Conservation (phyloP, 2,329 filamentous ascomycete species). For the Pyricularia sp. region DNA sequence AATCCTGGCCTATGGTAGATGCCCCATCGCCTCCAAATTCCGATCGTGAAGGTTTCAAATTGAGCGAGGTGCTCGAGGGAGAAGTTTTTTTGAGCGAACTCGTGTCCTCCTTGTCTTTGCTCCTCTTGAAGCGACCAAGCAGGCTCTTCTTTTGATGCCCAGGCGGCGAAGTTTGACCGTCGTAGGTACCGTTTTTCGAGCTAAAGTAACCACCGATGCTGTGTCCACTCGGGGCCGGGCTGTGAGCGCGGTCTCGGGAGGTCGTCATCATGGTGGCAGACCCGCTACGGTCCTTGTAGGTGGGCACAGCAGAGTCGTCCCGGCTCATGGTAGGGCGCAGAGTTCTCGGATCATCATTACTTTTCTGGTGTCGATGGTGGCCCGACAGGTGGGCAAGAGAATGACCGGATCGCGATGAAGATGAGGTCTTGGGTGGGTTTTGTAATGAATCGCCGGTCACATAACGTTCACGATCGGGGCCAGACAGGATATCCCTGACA, state of each 20-base stretch:
- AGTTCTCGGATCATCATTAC: conserved; percentile 55
- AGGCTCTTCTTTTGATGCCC: conserved; percentile 42
- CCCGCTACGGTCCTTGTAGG: conserved; percentile 43
- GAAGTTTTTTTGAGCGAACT: conserved; percentile 36
- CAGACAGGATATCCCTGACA: conserved; percentile 59
- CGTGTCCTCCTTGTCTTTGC: conserved; percentile 41
- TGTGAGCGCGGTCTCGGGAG: conserved; percentile 56
- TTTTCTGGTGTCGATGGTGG: conserved; percentile 58
- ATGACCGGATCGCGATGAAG: conserved; percentile 50
- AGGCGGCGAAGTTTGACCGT: conserved; percentile 50
- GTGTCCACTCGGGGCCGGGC: conserved; percentile 69
- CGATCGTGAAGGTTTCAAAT: conserved; percentile 33
- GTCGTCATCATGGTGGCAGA: conserved; percentile 32
- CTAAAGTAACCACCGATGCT: conserved; percentile 37
- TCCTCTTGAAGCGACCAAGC: conserved; percentile 41
- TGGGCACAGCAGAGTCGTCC: conserved; percentile 55
- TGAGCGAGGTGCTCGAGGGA: conserved; percentile 44
- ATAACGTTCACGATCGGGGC: conserved; percentile 61
- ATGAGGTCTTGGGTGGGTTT: conserved; percentile 50
- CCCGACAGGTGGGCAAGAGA: conserved; percentile 56
- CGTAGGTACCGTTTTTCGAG: conserved; percentile 36
- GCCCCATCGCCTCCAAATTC: conserved; percentile 24
- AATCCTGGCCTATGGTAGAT: not conserved
- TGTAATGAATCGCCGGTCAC: conserved; percentile 36
- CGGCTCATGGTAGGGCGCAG: conserved; percentile 65